phyloP scores from a whole-genome alignment of 495 filamentous ascomycete genomes.

The Tuber umbilicatum region DNA sequence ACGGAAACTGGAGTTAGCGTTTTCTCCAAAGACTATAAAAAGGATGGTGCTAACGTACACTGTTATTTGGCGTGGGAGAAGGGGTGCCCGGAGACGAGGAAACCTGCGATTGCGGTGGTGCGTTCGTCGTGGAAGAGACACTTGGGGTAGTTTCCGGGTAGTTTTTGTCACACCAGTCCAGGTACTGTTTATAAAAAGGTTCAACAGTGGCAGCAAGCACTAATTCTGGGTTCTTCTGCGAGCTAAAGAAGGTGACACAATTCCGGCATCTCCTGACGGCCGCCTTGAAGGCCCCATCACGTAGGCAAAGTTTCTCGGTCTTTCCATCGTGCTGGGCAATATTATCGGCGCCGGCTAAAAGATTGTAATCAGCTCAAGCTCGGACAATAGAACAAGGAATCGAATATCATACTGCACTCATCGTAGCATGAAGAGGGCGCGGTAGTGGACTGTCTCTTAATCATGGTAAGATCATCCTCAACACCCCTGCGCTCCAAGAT shows the following conservation, averaged over 20 bases:
- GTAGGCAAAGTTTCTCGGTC: constrained; percentile 12
- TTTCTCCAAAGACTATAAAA: neutral
- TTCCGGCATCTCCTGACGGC: constrained; percentile 3
- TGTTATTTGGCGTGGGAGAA: neutral
- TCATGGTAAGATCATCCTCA: constrained; percentile 12
- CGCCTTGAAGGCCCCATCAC: constrained; percentile 10
- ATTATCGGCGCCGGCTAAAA: constrained; percentile 13
- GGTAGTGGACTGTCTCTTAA: constrained; percentile 13
- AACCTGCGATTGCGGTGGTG: neutral
- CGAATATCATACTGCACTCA: constrained; percentile 25
- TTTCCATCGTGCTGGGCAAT: constrained; percentile 19
- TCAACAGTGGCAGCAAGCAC: constrained; percentile 3
- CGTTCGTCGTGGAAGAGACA: neutral
- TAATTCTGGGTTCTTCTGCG: neutral
- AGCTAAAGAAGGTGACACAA: constrained; percentile 9
- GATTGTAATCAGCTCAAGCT: neutral
- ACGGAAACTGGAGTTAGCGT: constrained; percentile 6
- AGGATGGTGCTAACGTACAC: constrained; percentile 11
- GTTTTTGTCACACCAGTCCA: constrained; percentile 9
- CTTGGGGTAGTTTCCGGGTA: constrained; percentile 11
- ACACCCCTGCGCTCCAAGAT: constrained; percentile 30
- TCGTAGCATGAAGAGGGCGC: constrained; percentile 17
- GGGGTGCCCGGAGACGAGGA: neutral
- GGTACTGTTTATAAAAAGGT: constrained; percentile 10
- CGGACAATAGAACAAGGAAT: neutral